These are phyloP conservation scores for Silene latifolia DNA, from an alignment of 148 eudicot genomes.

Conservation along the genomic window DNA sequence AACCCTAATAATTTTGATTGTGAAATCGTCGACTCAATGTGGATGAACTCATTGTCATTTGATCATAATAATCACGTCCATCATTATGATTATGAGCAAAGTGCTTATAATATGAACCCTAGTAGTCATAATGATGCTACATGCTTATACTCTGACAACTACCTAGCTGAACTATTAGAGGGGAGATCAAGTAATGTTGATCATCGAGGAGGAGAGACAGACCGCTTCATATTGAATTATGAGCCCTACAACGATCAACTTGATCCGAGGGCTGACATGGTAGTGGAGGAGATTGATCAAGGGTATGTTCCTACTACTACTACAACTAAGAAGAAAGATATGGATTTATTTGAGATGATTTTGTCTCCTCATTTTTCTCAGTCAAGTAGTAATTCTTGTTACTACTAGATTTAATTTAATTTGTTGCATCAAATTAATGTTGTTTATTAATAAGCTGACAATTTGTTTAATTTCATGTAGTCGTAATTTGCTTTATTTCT, in stretches of 20 bases:
- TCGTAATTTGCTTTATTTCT: neutral
- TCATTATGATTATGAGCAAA: neutral
- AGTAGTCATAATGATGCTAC: neutral
- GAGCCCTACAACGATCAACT: neutral
- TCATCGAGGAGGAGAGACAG: neutral
- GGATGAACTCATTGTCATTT: neutral
- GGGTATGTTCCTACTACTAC: neutral
- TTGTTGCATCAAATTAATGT: neutral
- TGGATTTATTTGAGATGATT: slow-evolving; percentile 63
- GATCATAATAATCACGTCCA: neutral
- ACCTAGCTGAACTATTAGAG: neutral
- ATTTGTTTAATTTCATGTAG: neutral
- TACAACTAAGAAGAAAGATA: slow-evolving; percentile 32
- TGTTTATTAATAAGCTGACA: neutral
- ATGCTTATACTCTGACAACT: slow-evolving; percentile 2
- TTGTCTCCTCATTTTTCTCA: slow-evolving; percentile 28
- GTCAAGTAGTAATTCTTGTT: slow-evolving; percentile 2
- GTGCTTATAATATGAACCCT: neutral
- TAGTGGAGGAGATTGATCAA: slow-evolving; percentile 9
- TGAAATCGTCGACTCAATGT: neutral
- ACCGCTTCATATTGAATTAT: slow-evolving; percentile 5
- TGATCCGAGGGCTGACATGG: slow-evolving; percentile 1
- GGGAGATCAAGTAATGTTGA: neutral
- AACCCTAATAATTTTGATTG: neutral
- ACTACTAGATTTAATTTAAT: neutral